These are phyloP conservation scores for Neurospora discreta DNA, from an alignment of 495 filamentous ascomycete species.

Conservation along the genomic window DNA sequence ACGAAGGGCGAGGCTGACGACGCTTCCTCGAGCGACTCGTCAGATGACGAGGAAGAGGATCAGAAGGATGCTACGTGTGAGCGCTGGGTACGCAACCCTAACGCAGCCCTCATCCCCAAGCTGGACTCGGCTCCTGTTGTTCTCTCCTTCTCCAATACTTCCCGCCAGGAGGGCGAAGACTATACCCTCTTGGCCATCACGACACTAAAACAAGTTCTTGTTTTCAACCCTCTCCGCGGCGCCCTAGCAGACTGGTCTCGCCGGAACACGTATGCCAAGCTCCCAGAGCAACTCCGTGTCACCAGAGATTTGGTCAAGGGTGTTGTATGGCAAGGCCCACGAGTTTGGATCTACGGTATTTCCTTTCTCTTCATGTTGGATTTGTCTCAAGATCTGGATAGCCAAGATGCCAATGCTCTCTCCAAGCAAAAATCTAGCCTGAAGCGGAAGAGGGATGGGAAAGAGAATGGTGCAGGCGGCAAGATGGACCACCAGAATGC, in stretches of 20 bases:
- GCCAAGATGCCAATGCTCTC: conserved; percentile 6
- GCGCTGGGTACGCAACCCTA: conserved; percentile 55
- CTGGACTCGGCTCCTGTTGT: conserved; percentile 46
- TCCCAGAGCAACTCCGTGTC: conserved; percentile 60
- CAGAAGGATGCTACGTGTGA: conserved; percentile 25
- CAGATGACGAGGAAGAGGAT: conserved; percentile 19
- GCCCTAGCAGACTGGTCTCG: conserved; percentile 74
- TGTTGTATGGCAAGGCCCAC: conserved; percentile 67
- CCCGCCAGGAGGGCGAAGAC: conserved; percentile 19
- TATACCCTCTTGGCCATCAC: conserved; percentile 67
- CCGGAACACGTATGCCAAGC: conserved; percentile 60
- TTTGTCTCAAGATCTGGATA: conserved; percentile 56
- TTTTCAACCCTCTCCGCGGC: conserved; percentile 67
- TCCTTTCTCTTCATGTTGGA: conserved; percentile 93
- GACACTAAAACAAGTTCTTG: conserved; percentile 58
- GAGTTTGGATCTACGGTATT: conserved; percentile 78
- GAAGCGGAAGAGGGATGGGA: conserved; percentile 44
- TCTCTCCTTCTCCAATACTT: conserved; percentile 52
- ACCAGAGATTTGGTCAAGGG: conserved; percentile 71
- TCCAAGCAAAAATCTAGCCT: conserved; percentile 16
- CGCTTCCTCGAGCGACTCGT: conserved; percentile 13
- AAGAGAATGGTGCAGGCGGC: conserved; percentile 44
- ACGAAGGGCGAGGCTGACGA: conserved; percentile 11
- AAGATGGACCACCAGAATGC: conserved; percentile 45
- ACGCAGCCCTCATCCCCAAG: conserved; percentile 63